Percentiles rank a stretch among this genome's conserved stretches.
Conservation (phyloP, 768 basidiomycete genomes). For the Phaeotremella fagi region DNA sequence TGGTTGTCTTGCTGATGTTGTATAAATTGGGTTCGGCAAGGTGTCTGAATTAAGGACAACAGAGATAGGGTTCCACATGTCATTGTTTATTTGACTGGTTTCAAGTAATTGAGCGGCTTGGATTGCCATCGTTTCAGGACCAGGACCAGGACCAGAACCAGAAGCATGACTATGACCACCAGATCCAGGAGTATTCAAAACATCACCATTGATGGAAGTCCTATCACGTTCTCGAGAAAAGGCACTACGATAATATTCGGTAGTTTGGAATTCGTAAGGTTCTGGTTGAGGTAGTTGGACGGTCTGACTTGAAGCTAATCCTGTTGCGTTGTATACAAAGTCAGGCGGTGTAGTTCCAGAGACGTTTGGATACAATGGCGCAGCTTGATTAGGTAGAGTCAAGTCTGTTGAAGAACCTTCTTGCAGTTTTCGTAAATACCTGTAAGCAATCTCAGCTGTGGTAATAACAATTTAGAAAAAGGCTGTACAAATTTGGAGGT, state of each 20-base stretch:
- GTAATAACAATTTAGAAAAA: neutral
- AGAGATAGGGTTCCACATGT: too few species aligned
- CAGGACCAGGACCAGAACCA: neutral
- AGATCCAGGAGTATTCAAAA: too few species aligned
- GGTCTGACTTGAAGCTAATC: neutral
- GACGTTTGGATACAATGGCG: neutral
- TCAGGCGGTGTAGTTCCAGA: too few species aligned
- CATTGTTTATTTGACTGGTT: too few species aligned
- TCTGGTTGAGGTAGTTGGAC: neutral
- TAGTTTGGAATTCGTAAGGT: slow-evolving; percentile 52
- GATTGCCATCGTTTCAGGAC: neutral
- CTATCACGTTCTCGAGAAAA: neutral
- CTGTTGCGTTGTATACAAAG: too few species aligned
- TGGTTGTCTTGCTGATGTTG: too few species aligned
- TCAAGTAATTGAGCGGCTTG: too few species aligned
- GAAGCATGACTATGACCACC: neutral
- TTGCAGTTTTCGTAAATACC: slow-evolving; percentile 25
- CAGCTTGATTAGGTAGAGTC: slow-evolving; percentile 59
- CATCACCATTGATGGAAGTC: too few species aligned
- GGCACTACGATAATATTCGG: neutral
- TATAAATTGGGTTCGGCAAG: too few species aligned
- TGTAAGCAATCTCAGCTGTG: slow-evolving; percentile 8
- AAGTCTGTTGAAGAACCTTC: slow-evolving; percentile 49
- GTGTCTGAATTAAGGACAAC: too few species aligned
- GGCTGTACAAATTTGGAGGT: slow-evolving; percentile 79